Conservation (phyloP, 495 filamentous ascomycete species). For the Pseudomonodictys pantanalensis region DNA sequence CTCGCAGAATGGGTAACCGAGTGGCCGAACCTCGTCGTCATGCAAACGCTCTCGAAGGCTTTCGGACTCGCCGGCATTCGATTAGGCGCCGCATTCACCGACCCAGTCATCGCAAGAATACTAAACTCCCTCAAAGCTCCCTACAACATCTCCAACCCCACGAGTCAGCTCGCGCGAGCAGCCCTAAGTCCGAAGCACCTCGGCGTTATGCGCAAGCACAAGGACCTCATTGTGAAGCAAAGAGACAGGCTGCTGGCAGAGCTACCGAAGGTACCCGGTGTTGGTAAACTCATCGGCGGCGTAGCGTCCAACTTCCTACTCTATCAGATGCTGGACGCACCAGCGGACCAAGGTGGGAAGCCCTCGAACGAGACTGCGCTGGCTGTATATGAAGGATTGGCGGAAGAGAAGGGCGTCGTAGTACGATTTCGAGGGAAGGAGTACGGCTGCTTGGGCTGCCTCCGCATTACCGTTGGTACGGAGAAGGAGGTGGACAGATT, state of each 20-base stretch:
- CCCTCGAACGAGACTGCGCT: conserved; percentile 76
- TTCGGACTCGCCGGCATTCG: conserved; percentile 94
- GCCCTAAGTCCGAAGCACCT: conserved; percentile 66
- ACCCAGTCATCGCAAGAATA: conserved; percentile 58
- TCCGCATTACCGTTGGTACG: conserved; percentile 91
- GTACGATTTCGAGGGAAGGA: conserved; percentile 93
- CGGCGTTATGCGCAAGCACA: conserved; percentile 66
- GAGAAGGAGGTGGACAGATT: conserved; percentile 78
- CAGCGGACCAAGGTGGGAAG: conserved; percentile 56
- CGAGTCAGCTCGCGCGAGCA: conserved; percentile 71
- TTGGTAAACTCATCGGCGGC: conserved; percentile 81
- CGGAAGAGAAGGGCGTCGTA: conserved; percentile 84
- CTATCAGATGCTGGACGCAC: conserved; percentile 73
- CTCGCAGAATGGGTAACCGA: conserved; percentile 91
- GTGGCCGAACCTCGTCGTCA: conserved; percentile 95
- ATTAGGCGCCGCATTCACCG: conserved; percentile 63
- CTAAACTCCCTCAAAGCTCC: conserved; percentile 92
- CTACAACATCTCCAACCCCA: conserved; percentile 87
- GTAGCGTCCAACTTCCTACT: conserved; percentile 82
- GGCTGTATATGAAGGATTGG: conserved; percentile 75
- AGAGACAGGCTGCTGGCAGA: conserved; percentile 70
- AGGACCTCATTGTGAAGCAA: conserved; percentile 67
- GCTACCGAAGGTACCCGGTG: conserved; percentile 69
- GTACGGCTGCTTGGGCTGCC: conserved; percentile 79
- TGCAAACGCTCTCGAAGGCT: conserved; percentile 95